These are phyloP conservation scores for Xylaria sp. DNA, from an alignment of 2,329 filamentous ascomycete species.

Conservation along the genomic window DNA sequence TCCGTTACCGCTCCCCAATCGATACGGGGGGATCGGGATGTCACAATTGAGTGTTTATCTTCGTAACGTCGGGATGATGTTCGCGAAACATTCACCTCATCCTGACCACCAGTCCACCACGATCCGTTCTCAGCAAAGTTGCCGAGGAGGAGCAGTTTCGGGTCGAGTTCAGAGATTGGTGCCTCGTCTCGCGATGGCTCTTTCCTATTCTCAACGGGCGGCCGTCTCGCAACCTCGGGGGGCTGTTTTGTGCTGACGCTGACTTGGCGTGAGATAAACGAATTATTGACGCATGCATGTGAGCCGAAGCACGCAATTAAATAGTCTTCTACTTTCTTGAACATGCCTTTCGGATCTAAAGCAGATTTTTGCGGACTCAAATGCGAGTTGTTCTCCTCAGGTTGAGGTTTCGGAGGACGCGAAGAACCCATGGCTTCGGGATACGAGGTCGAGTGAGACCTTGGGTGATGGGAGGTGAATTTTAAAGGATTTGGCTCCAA, in stretches of 20 bases:
- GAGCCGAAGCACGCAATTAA: slow-evolving; percentile 74
- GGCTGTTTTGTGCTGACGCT: slow-evolving; percentile 46
- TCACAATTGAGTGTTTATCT: slow-evolving; percentile 57
- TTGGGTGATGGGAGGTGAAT: slow-evolving; percentile 41
- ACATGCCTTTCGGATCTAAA: slow-evolving; percentile 68
- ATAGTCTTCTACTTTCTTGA: slow-evolving; percentile 81
- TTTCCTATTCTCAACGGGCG: slow-evolving; percentile 50
- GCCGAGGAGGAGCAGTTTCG: slow-evolving; percentile 77
- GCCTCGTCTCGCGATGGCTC: slow-evolving; percentile 51
- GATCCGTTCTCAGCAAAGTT: slow-evolving; percentile 83
- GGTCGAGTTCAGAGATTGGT: slow-evolving; percentile 72
- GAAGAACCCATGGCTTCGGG: slow-evolving; percentile 49
- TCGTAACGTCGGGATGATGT: slow-evolving; percentile 51
- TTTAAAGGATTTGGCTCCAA: slow-evolving; percentile 50
- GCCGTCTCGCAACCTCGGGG: slow-evolving; percentile 47
- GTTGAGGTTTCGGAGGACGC: slow-evolving; percentile 33
- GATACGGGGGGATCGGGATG: slow-evolving; percentile 72
- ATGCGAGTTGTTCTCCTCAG: slow-evolving; percentile 21
- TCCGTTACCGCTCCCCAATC: slow-evolving; percentile 77
- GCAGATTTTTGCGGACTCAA: slow-evolving; percentile 35
- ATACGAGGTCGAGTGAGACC: slow-evolving; percentile 60
- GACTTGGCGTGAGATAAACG: slow-evolving; percentile 69
- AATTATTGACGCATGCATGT: slow-evolving; percentile 77
- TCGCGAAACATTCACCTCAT: slow-evolving; percentile 51
- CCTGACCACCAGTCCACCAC: slow-evolving; percentile 78